These are phyloP conservation scores for Botryosphaeria agaves DNA, from an alignment of 2,329 filamentous ascomycete genomes.

Conservation along the genomic window DNA sequence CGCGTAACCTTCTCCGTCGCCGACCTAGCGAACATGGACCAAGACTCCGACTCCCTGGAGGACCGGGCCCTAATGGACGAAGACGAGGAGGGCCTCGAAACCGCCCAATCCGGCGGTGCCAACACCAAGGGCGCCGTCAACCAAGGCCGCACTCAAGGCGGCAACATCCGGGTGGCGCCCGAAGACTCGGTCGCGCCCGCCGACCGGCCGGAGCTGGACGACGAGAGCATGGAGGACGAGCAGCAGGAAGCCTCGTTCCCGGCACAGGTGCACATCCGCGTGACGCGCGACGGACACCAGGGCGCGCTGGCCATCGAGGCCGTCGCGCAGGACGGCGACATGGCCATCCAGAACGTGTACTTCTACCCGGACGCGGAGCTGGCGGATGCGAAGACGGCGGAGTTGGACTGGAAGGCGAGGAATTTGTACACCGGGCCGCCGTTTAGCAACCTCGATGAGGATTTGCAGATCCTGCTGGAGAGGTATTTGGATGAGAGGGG, in stretches of 20 bases:
- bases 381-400: constrained; percentile 58
- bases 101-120: constrained; percentile 36
- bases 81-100: constrained; percentile 17
- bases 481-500: constrained; percentile 89
- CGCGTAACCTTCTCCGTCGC: constrained; percentile 71
- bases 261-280: constrained; percentile 65
- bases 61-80: constrained; percentile 22
- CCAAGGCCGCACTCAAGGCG: constrained; percentile 30
- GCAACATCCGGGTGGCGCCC: constrained; percentile 36
- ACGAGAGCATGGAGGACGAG: constrained; percentile 31
- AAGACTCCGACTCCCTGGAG: constrained; percentile 34
- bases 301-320: constrained; percentile 80
- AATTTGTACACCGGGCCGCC: constrained; percentile 78
- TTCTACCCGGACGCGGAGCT: constrained; percentile 67
- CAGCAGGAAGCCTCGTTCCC: constrained; percentile 47
- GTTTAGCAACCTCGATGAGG: constrained; percentile 88
- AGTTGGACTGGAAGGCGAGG: constrained; percentile 59
- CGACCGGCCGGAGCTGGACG: constrained; percentile 38
- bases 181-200: constrained; percentile 39
- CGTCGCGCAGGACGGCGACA: constrained; percentile 66
- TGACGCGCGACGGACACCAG: constrained; percentile 65
- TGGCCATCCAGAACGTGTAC: constrained; percentile 80
- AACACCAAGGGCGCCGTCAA: constrained; percentile 39
- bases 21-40: constrained; percentile 44
- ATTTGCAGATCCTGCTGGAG: constrained; percentile 83